These are phyloP conservation scores for Begonia fuchsioides DNA, from an alignment of 306 rosid genomes.

Conservation along the genomic window DNA sequence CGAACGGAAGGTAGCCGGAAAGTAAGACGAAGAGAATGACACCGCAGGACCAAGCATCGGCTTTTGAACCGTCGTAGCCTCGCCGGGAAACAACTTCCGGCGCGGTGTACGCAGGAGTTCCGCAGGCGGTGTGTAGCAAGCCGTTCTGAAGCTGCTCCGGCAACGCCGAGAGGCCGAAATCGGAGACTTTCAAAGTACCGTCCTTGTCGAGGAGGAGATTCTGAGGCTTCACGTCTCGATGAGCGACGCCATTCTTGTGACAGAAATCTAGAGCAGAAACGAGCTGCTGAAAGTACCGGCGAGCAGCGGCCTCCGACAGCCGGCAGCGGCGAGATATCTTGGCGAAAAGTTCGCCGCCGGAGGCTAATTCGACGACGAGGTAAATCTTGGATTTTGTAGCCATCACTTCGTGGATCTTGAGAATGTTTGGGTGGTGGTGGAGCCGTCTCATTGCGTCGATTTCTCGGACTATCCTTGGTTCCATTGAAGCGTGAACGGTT, in stretches of 20 bases:
- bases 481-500: slow-evolving; percentile 47
- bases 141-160: slow-evolving; percentile 68
- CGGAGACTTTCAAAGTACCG: slow-evolving; percentile 65
- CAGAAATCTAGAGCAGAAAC: slow-evolving; percentile 65
- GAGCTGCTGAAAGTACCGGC: slow-evolving; percentile 63
- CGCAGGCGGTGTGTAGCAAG: slow-evolving; percentile 76
- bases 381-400: slow-evolving; percentile 79
- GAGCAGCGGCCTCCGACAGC: slow-evolving; percentile 29
- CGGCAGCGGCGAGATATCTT: slow-evolving; percentile 38
- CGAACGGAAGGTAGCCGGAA: slow-evolving; percentile 59
- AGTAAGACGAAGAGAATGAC: slow-evolving; percentile 59
- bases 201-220: slow-evolving; percentile 56
- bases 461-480: slow-evolving; percentile 62
- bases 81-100: slow-evolving; percentile 57
- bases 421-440: slow-evolving; percentile 58
- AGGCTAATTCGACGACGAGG: slow-evolving; percentile 64
- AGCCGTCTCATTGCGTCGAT: slow-evolving; percentile 80
- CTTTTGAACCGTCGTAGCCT: slow-evolving; percentile 65
- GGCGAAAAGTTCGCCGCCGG: slow-evolving; percentile 70
- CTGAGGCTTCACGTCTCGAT: slow-evolving; percentile 88
- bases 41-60: slow-evolving; percentile 94
- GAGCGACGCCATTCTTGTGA: slow-evolving; percentile 65
- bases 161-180: slow-evolving; percentile 78
- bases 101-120: slow-evolving; percentile 82
- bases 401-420: slow-evolving; percentile 66